These are phyloP conservation scores for Amanita fuliginea DNA, from an alignment of 768 basidiomycete genomes.

Conservation along the genomic window DNA sequence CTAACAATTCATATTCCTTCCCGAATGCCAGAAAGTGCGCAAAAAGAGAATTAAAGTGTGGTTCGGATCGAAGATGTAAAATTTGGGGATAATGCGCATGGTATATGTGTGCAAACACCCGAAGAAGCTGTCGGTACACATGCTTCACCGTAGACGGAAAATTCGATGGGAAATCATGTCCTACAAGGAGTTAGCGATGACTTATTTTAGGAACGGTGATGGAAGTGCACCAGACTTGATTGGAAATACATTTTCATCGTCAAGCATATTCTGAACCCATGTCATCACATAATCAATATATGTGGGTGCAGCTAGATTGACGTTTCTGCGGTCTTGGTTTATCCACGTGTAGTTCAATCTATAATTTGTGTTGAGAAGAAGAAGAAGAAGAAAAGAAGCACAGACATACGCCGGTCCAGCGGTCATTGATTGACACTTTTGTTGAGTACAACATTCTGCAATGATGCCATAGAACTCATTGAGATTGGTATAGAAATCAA, in stretches of 20 bases:
- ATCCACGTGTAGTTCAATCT: slow-evolving; percentile 98
- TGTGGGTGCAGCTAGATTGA: slow-evolving; percentile 87
- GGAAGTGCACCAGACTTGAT: slow-evolving; percentile 76
- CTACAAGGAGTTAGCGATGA: slow-evolving; percentile 38
- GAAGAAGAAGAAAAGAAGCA: no score
- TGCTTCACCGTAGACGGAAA: slow-evolving; percentile 92
- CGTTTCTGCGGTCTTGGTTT: slow-evolving; percentile 87
- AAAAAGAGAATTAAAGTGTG: slow-evolving; percentile 95
- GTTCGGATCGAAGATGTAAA: slow-evolving; percentile 89
- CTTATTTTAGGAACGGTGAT: slow-evolving; percentile 38
- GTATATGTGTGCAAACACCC: slow-evolving; percentile 97
- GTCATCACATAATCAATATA: slow-evolving; percentile 99
- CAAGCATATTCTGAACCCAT: slow-evolving; percentile 92
- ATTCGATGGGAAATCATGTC: slow-evolving; percentile 77
- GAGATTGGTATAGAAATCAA: slow-evolving; percentile 94
- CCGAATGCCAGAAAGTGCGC: slow-evolving; percentile 98
- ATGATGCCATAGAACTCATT: slow-evolving; percentile 96
- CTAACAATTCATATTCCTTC: slow-evolving; percentile 85
- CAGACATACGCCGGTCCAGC: slow-evolving; percentile 74
- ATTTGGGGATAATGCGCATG: slow-evolving; percentile 90
- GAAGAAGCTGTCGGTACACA: slow-evolving; percentile 91
- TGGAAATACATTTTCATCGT: slow-evolving; percentile 88
- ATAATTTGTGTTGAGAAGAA: slow-evolving; percentile 5
- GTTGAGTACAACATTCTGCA: slow-evolving; percentile 86
- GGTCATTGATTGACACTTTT: slow-evolving; percentile 87